Conservation (phyloP, 2,329 filamentous ascomycete genomes). For the Didymellaceae sp. region DNA sequence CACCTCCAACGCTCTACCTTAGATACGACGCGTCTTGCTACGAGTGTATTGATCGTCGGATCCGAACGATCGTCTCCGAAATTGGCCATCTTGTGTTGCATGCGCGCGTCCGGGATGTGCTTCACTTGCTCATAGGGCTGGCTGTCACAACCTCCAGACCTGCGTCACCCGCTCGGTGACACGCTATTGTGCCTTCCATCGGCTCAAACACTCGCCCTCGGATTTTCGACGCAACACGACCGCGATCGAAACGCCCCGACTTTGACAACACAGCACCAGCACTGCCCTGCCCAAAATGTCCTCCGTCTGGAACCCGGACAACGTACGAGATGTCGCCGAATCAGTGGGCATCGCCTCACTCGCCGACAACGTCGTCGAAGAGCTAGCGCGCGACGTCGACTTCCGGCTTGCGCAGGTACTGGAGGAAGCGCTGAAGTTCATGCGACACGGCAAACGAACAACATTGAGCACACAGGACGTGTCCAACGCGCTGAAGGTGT, state of each 20-base stretch:
- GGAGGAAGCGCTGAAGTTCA: slow-evolving; percentile 92
- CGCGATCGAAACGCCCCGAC: slow-evolving; percentile 16
- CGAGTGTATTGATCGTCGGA: not conserved
- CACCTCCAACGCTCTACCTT: no score
- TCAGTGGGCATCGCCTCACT: slow-evolving; percentile 86
- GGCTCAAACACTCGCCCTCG: slow-evolving; percentile 18
- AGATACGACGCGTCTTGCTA: no score
- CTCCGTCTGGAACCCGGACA: slow-evolving; percentile 93
- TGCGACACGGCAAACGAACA: slow-evolving; percentile 88
- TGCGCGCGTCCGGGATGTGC: slow-evolving; percentile 40
- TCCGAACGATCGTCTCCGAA: not conserved
- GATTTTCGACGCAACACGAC: slow-evolving; percentile 19
- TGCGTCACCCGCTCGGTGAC: slow-evolving; percentile 37
- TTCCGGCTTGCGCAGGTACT: slow-evolving; percentile 93
- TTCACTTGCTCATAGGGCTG: slow-evolving; percentile 40
- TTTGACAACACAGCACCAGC: slow-evolving; percentile 20
- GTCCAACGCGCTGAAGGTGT: slow-evolving; percentile 79
- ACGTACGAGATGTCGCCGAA: slow-evolving; percentile 93
- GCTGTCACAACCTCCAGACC: slow-evolving; percentile 34
- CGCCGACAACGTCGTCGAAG: slow-evolving; percentile 83
- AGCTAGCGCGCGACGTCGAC: slow-evolving; percentile 91
- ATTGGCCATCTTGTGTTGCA: slow-evolving; percentile 22
- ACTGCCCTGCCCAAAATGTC: slow-evolving; percentile 33
- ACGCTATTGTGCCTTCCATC: slow-evolving; percentile 33
- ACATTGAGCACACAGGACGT: slow-evolving; percentile 89